Evolutionary conservation across 2,329 filamentous ascomycete species (phyloP).

Genomic region (Tolypocladium pustulatum): DNA sequence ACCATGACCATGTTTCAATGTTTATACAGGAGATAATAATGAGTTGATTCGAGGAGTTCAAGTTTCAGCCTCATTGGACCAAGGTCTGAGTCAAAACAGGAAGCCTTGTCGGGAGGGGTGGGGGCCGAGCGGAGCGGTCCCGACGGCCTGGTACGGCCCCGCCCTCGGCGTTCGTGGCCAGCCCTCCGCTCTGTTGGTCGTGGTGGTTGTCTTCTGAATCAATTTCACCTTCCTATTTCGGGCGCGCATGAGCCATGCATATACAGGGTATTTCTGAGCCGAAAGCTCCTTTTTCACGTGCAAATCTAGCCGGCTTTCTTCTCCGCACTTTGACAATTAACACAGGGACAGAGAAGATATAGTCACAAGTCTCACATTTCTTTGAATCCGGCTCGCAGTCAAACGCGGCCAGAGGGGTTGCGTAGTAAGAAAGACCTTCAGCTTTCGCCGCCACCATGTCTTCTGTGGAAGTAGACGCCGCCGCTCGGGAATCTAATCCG

Average conservation of each 20-base stretch:
- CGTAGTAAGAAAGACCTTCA: too few relatives aligned
- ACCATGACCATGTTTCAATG: not conserved
- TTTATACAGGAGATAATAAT: not conserved
- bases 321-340: not conserved
- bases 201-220: not conserved
- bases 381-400: too few relatives aligned
- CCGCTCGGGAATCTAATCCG: too few relatives aligned
- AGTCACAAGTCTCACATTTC: too few relatives aligned
- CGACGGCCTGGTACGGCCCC: not conserved
- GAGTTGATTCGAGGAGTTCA: not conserved
- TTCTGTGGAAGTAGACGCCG: too few relatives aligned
- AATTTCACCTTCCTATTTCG: not conserved
- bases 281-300: not conserved
- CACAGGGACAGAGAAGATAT: not conserved
- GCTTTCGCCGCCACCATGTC: too few relatives aligned
- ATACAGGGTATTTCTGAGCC: not conserved
- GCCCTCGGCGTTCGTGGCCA: not conserved
- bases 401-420: too few relatives aligned
- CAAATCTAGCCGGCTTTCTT: not conserved
- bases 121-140: not conserved
- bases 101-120: not conserved
- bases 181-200: not conserved
- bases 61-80: too few relatives aligned
- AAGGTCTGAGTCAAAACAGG: not conserved
- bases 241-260: not conserved